Evolutionary conservation across 192 early-diverging fungal species (phyloP).

Genomic region (Gamsiella multidivaricata): DNA sequence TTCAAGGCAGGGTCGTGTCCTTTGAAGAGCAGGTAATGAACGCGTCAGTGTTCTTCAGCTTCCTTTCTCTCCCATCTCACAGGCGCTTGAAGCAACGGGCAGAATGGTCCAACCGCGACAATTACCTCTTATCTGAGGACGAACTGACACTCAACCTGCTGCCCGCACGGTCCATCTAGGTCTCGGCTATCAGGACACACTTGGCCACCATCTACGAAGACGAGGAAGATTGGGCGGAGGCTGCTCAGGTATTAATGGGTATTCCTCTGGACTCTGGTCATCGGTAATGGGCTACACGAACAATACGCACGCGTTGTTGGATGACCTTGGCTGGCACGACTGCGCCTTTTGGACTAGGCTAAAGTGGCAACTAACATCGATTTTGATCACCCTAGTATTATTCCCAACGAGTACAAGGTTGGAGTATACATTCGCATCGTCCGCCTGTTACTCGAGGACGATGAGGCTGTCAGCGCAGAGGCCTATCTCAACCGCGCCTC

Average conservation of each 20-base stretch:
- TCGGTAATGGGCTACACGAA: constrained; percentile 53
- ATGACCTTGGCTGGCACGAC: constrained; percentile 33
- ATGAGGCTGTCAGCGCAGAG: constrained; percentile 83
- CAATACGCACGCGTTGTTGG: neutral
- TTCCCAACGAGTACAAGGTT: constrained; percentile 77
- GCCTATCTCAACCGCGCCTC: constrained; percentile 88
- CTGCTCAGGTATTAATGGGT: constrained; percentile 86
- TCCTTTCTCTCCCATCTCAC: neutral
- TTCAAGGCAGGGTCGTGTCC: constrained; percentile 79
- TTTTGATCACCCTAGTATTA: constrained; percentile 49
- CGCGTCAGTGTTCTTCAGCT: no score
- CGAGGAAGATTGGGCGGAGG: constrained; percentile 84
- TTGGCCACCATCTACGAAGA: constrained; percentile 79
- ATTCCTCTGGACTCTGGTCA: constrained; percentile 94
- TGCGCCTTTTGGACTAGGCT: neutral
- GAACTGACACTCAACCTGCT: no score
- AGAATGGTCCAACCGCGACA: no score
- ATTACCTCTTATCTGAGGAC: no score
- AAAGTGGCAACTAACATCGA: neutral
- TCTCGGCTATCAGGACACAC: constrained; percentile 78
- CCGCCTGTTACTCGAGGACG: constrained; percentile 85
- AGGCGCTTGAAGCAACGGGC: no score
- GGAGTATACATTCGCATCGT: constrained; percentile 87
- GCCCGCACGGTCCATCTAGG: constrained; percentile 54
- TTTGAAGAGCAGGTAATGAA: constrained; percentile 82